Percentiles rank a stretch among this genome's conserved stretches.
phyloP scores from a whole-genome alignment of 805 yeast genomes.

The Candida parachauliodes region DNA sequence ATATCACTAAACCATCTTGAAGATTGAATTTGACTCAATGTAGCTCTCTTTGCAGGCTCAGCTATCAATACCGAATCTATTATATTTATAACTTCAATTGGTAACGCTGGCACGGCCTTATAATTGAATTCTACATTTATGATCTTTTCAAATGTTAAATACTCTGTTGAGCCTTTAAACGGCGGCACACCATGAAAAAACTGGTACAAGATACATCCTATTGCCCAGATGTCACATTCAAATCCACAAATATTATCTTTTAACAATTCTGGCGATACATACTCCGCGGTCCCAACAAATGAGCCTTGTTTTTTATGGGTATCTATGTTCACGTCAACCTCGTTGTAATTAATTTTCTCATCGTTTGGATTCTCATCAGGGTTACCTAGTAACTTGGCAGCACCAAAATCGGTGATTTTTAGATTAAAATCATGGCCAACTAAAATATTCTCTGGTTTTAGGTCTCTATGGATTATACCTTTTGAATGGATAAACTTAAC shows the following conservation, averaged over 20 bases:
- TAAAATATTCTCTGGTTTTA: slow-evolving; percentile 91
- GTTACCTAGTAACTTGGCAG: slow-evolving; percentile 71
- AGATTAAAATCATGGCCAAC: slow-evolving; percentile 81
- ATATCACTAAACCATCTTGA: slow-evolving; percentile 36
- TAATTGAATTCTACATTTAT: slow-evolving; percentile 68
- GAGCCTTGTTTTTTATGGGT: slow-evolving; percentile 49
- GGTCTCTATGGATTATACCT: slow-evolving; percentile 90
- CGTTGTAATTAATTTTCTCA: slow-evolving; percentile 29
- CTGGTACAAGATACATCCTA: slow-evolving; percentile 86
- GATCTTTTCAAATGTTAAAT: slow-evolving; percentile 84
- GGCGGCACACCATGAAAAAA: slow-evolving; percentile 84
- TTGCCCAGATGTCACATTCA: slow-evolving; percentile 89
- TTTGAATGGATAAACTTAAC: slow-evolving; percentile 82
- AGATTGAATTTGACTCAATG: slow-evolving; percentile 31
- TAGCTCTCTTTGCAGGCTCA: slow-evolving; percentile 29
- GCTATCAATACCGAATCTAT: slow-evolving; percentile 31
- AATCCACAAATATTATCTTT: slow-evolving; percentile 76
- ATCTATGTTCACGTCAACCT: slow-evolving; percentile 6
- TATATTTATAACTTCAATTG: slow-evolving; percentile 24
- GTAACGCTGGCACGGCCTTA: slow-evolving; percentile 22
- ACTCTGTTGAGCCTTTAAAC: slow-evolving; percentile 81
- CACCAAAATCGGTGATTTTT: slow-evolving; percentile 95
- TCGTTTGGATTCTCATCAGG: slow-evolving; percentile 22
- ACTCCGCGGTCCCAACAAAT: slow-evolving; percentile 88
- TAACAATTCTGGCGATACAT: slow-evolving; percentile 80